Conservation (phyloP, 192 early-diverging fungal genomes). For the Phlyctochytrium arcticum region DNA sequence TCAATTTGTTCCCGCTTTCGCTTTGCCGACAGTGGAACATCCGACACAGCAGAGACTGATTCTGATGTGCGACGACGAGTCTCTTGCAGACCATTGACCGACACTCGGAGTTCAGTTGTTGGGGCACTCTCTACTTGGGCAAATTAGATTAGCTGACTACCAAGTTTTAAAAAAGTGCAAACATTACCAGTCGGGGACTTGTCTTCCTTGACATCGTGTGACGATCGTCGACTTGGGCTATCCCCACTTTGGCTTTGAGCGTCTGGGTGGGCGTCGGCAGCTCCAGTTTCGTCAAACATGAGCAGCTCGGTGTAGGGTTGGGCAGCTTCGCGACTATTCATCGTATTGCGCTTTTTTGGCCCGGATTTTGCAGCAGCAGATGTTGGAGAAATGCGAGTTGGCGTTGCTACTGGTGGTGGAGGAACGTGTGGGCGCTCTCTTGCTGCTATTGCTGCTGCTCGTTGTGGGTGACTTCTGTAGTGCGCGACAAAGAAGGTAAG, state of each 20-base stretch:
- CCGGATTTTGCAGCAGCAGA: too few relatives aligned
- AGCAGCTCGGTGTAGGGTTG: slow-evolving; percentile 29
- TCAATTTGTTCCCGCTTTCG: neutral
- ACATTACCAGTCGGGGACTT: too few relatives aligned
- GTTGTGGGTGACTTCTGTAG: slow-evolving; percentile 11
- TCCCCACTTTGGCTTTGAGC: neutral
- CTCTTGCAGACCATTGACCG: too few relatives aligned
- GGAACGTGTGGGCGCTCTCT: neutral
- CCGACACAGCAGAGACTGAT: too few relatives aligned
- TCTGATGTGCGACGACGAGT: too few relatives aligned
- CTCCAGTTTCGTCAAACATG: slow-evolving; percentile 1
- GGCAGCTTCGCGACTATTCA: slow-evolving; percentile 37
- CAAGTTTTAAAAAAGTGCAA: too few relatives aligned
- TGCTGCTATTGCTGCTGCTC: slow-evolving; percentile 30
- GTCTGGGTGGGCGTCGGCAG: neutral
- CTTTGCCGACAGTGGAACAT: too few relatives aligned
- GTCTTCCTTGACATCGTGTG: too few relatives aligned
- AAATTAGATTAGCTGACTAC: too few relatives aligned
- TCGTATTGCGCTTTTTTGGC: slow-evolving; percentile 39
- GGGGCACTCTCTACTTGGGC: too few relatives aligned
- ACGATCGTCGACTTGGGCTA: neutral
- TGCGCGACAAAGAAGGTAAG: too few relatives aligned
- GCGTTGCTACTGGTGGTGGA: slow-evolving; percentile 7
- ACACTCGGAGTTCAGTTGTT: too few relatives aligned
- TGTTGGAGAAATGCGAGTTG: neutral